Evolutionary conservation across 768 basidiomycete species (phyloP), one percentile per base, ranked within the genome.

Genomic region (Mycena pura): DNA sequence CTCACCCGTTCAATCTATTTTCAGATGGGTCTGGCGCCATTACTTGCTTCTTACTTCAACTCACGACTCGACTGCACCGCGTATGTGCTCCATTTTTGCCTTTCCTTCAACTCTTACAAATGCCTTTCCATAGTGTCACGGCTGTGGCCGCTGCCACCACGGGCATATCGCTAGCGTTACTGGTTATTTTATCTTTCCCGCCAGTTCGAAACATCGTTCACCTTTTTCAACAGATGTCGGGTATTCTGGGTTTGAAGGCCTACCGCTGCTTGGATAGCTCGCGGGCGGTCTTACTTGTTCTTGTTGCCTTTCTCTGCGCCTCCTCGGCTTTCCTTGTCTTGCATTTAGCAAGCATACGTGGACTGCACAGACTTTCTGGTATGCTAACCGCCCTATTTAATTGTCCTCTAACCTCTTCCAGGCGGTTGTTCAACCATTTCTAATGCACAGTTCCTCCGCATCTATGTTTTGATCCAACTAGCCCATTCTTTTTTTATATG

Each of bases 181-280:
- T 83, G 68, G 82, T 84, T 58, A 29, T 68, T 39, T 34, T 22
- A 19, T 28, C 24, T 24, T 4, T 55, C 25, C 29, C 11, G 10
- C 22, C 40, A n/a, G 45, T 55, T 29, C 38, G 28, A 39, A 29
- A 17, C 25, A 32, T n/a, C 19, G 14, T 24, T 43, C 11, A 46
- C 47, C 57, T 28, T 57, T n/a, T 32, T 25, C 36, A 9, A 15
- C 53, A 88, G 88, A 80, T 89, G 39, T 81, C 85, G 0, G 87
- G 86, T 28, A 84, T 89, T 28, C 76, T 87, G 31, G 88, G 88
- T 14, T 75, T 84, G 66, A 90, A 90, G 69, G 86, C 84, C 8
- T 90, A 89, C 65, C 82, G 82, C 66, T 89, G 87, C 66, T 73
- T 89, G 62, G 81, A 86, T 69, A 82, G 84, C 58, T 82, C 85